A percentile compares a stretch with the other conserved stretches of the same genome.
These are phyloP conservation scores for Leptodermis oblonga DNA, from an alignment of 257 asterid genomes.

Conservation along the genomic window DNA sequence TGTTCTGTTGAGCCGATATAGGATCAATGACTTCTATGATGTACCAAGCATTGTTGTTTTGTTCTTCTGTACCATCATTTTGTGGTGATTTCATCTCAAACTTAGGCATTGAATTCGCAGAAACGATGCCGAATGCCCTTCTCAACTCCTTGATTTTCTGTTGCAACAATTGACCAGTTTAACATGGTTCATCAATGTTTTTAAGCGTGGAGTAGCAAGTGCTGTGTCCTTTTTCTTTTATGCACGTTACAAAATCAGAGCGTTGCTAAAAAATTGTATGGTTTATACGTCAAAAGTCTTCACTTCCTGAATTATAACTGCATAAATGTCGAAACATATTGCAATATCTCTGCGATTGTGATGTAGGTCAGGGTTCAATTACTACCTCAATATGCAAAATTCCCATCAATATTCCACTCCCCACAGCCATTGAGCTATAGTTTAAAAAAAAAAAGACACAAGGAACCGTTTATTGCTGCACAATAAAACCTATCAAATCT, in stretches of 20 bases:
- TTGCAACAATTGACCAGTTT: neutral
- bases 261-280: no score
- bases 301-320: no score
- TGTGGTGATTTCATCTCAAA: neutral
- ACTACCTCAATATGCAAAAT: no score
- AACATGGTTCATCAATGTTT: neutral
- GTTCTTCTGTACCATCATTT: neutral
- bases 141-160: neutral
- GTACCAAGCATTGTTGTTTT: slow-evolving; percentile 3
- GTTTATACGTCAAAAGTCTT: no score
- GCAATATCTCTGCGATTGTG: no score
- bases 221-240: neutral
- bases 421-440: no score
- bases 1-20: neutral
- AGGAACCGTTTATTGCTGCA: no score
- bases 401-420: no score
- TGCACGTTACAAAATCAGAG: neutral
- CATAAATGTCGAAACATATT: no score
- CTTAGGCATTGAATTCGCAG: neutral
- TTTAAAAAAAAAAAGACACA: no score
- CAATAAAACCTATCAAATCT: no score
- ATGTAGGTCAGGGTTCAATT: no score
- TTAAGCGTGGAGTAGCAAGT: neutral
- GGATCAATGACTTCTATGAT: neutral
- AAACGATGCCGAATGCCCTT: slow-evolving; percentile 1